Conservation (phyloP, 176 grass and related monocot species). For the Zea luxurians region DNA sequence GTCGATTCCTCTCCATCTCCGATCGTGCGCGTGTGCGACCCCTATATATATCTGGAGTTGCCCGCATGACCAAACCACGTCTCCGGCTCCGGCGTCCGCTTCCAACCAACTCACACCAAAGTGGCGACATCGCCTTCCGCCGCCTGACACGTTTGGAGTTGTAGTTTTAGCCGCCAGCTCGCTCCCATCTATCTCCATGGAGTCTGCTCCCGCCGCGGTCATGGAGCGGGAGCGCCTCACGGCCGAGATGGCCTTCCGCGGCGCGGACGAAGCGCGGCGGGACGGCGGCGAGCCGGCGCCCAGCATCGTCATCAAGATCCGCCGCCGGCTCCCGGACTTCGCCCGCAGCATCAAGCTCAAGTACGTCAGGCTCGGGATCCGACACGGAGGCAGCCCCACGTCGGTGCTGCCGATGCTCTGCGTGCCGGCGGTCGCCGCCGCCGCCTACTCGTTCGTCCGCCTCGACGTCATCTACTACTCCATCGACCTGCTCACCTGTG, state of each 20-base stretch:
- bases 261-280: no score
- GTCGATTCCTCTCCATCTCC: no score
- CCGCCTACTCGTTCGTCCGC: slow-evolving; percentile 45
- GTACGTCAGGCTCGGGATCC: slow-evolving; percentile 69
- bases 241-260: slow-evolving; percentile 63
- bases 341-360: slow-evolving; percentile 72
- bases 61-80: slow-evolving; percentile 30
- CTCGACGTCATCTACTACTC: slow-evolving; percentile 62
- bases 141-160: not conserved
- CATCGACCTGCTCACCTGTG: slow-evolving; percentile 64
- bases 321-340: slow-evolving; percentile 68
- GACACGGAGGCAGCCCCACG: slow-evolving; percentile 52
- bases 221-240: slow-evolving; percentile 72
- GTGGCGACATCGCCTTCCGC: not conserved
- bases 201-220: slow-evolving; percentile 41
- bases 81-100: slow-evolving; percentile 17
- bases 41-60: slow-evolving; percentile 24
- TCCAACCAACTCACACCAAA: slow-evolving; percentile 35
- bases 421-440: slow-evolving; percentile 49
- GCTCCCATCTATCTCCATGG: not conserved
- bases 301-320: slow-evolving; percentile 76
- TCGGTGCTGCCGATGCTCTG: slow-evolving; percentile 44
- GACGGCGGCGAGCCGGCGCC: not conserved
- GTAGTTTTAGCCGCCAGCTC: not conserved
- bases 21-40: no score